Base-by-base conservation (phyloP, 2,329 filamentous ascomycete genomes). In the Apiospora kogelbergensis region DNA sequence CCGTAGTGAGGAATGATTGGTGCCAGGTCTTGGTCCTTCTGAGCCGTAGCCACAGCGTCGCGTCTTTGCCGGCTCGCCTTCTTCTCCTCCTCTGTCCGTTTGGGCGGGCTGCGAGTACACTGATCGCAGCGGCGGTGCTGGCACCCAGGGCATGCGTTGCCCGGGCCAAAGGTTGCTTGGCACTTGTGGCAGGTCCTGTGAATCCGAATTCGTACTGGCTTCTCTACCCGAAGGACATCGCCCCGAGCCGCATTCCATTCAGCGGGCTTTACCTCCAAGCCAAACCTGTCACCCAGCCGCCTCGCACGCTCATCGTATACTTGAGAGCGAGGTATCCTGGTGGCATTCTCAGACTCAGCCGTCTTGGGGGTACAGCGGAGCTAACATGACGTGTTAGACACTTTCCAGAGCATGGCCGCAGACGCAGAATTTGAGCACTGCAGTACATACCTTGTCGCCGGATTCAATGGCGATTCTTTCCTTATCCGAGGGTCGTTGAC, bases 171-270 rank as follows among this genome's bases (percentile, higher is more conserved):
- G 30, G 88, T 87, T 17, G 91, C 88, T 69, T 90, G 88, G 83
- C 95, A 98, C 73, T 88, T 86, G 81, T 97, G 95, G 80, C 95
- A 98, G 71, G 88, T 90, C 73, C 91, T 89, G 78, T 93, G 91
- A 67, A 94, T 88, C 67, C 92, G 89, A 87, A 95, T 92, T 69
- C 91, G 89, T 73, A 94, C 92, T 15, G 91, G 87, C 82, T 93
- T 94, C 78, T 93, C 90, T 68, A 93, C 86, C 57, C 91, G 90
- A 30, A 88, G 81, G 40, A 87, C 87, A 37, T 86, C 84, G 66
- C 88, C 87, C 71, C 85, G 84, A 68, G 81, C 80, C 46, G 81
- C 80, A 72, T 87, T 81, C 82, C 86, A 87, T 71, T 87, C 85
- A 71, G 81, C 83, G 45, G 86, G 80, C 76, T 85, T 83, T 70